Base-by-base conservation (phyloP, 495 filamentous ascomycete species). In the Elasticomyces elasticus region DNA sequence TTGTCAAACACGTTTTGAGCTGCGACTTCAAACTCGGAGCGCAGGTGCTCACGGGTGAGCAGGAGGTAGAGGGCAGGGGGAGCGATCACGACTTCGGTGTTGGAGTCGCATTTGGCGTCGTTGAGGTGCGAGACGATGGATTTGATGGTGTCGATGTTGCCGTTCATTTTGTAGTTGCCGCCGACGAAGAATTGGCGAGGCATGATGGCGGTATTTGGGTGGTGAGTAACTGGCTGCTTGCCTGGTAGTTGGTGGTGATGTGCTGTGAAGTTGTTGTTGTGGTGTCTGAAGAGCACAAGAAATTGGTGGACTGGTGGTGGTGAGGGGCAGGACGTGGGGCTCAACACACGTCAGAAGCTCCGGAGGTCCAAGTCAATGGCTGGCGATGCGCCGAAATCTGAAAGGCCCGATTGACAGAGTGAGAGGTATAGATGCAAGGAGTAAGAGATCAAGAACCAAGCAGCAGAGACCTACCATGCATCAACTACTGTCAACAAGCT, bases 141-240 rank as follows among this genome's bases (percentile, higher is more conserved):
- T 67, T 83, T 89, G 74, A 94, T 86, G 74, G 81, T 80, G 68
- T 85, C 78, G 67, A 85, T 79, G 59, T 85, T 86, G 72, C 92
- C 91, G 78, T 97, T 98, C 89, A 95, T 95, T 78, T 98, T 98
- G 79, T 97, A 97, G 82, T 97, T 98, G 67, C 92, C 92, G 70
- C 92, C 92, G 69, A 98, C 88, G 74, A 98, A 96, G 80, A 96
- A 98, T 83, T 89, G 85, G 77, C 92, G 91, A 74, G 81, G 76
- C 89, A 94, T 95, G 65, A 38, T 64, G 55, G 65, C 51, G 59
- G 62, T 55, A 62, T 59, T 38, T 35, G 40, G 44, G 61, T 42
- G 53, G 60, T 5, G 62, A 23, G 6, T n/a, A n/a, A 19, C 5
- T 17, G 46, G 46, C 46, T 30, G 46, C 46, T 49, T 49, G 46